These are phyloP conservation scores for Allomyces macrogynus DNA, from an alignment of 192 early-diverging fungal genomes.

Conservation along the genomic window DNA sequence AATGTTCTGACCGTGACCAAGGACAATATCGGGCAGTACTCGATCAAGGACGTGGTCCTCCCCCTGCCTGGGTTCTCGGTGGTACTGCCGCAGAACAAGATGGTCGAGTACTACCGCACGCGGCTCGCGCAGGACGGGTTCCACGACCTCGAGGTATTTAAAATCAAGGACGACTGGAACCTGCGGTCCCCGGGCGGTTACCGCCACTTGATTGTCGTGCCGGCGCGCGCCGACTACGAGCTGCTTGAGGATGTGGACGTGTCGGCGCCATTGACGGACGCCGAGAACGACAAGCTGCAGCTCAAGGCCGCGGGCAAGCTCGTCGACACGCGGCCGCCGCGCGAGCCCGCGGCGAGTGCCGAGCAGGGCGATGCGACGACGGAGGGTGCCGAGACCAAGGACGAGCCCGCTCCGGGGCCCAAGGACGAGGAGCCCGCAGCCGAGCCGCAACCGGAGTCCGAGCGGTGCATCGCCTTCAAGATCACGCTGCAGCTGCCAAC, in stretches of 20 bases:
- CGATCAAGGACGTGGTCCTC: constrained; percentile 76
- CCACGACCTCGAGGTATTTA: constrained; percentile 36
- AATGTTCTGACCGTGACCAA: constrained; percentile 34
- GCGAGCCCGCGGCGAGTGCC: background rate
- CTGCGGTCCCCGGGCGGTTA: constrained; percentile 37
- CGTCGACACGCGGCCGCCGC: background rate
- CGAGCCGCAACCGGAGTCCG: too few relatives aligned
- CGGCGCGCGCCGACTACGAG: background rate
- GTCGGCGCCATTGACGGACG: background rate
- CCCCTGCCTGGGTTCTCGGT: constrained; percentile 69
- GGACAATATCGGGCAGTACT: constrained; percentile 44
- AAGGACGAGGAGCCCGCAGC: too few relatives aligned
- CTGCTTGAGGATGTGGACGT: background rate
- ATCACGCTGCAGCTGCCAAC: background rate
- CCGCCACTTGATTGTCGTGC: constrained; percentile 18
- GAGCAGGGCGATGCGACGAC: background rate
- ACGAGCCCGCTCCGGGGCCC: too few relatives aligned
- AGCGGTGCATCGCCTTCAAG: background rate
- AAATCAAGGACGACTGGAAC: constrained; percentile 22
- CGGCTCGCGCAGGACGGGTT: constrained; percentile 55
- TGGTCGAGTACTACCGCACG: constrained; percentile 38
- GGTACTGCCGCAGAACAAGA: constrained; percentile 55
- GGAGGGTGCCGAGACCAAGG: background rate
- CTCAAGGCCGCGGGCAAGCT: background rate
- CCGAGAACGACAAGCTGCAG: background rate